These are phyloP conservation scores for Aotearoamyces nothofagi DNA, from an alignment of 2,329 filamentous ascomycete genomes.

Conservation along the genomic window DNA sequence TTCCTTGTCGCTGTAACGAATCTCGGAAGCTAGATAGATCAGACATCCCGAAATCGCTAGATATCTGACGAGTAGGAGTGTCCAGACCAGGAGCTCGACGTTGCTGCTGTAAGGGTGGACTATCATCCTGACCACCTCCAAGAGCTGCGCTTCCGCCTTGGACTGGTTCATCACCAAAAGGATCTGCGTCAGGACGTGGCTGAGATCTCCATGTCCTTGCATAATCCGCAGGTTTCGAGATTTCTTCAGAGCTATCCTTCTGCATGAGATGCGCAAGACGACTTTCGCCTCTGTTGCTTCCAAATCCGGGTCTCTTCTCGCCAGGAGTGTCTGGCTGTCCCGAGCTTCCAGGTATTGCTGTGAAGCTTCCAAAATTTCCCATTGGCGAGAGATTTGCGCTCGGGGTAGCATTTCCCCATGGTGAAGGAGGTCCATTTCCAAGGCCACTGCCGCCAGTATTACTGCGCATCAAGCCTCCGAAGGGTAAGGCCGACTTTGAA, in stretches of 20 bases:
- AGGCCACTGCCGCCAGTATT: conserved; percentile 33
- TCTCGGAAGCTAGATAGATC: conserved; percentile 42
- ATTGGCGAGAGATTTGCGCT: conserved; percentile 57
- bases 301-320: conserved; percentile 59
- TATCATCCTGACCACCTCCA: conserved; percentile 59
- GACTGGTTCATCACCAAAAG: conserved; percentile 51
- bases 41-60: conserved; percentile 47
- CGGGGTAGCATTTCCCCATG: conserved; percentile 26
- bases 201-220: conserved; percentile 42
- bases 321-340: conserved; percentile 36
- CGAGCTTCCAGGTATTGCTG: conserved; percentile 40
- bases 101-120: conserved; percentile 28
- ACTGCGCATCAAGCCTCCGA: conserved; percentile 34
- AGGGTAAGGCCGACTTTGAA: conserved; percentile 20
- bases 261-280: conserved; percentile 74
- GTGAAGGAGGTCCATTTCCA: conserved; percentile 27
- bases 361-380: conserved; percentile 84
- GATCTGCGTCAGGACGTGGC: conserved; percentile 58
- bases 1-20: conserved; percentile 33
- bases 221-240: conserved; percentile 29
- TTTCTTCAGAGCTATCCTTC: conserved; percentile 59
- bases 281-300: conserved; percentile 58
- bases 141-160: conserved; percentile 57
- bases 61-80: conserved; percentile 24
- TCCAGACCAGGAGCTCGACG: conserved; percentile 26